phyloP scores from a whole-genome alignment of 1,139 yeast species.

The Yamadazyma jaroonii region DNA sequence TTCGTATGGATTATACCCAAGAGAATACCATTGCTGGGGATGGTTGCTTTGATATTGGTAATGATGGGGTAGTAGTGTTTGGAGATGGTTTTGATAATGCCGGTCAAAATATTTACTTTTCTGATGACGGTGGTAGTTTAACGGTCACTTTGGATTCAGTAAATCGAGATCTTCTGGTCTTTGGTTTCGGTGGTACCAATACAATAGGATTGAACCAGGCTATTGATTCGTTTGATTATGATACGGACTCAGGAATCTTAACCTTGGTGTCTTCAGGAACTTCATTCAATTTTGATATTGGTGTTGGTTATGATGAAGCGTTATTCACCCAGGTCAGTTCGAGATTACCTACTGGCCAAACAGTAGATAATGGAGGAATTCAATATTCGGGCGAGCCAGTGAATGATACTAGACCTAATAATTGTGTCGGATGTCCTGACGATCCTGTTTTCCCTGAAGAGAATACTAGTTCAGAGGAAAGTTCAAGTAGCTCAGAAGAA shows the following conservation, averaged over 20 bases:
- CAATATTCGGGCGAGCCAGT: no score
- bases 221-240: constrained; percentile 9
- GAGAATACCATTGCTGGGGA: constrained; percentile 18
- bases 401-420: no score
- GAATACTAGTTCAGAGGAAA: no score
- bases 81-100: constrained; percentile 7
- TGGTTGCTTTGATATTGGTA: constrained; percentile 22
- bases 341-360: background rate
- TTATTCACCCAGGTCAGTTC: background rate
- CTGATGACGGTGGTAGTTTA: constrained; percentile 16
- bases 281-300: constrained; percentile 19
- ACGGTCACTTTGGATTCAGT: constrained; percentile 13
- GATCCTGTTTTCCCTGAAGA: background rate
- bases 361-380: background rate
- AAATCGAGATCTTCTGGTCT: constrained; percentile 19
- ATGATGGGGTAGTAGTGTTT: constrained; percentile 7
- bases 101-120: constrained; percentile 15
- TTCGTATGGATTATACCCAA: constrained; percentile 17
- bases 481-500: background rate
- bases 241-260: constrained; percentile 7
- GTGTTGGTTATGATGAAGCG: constrained; percentile 16
- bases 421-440: no score
- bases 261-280: constrained; percentile 14
- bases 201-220: constrained; percentile 18
- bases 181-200: constrained; percentile 28